These are phyloP conservation scores for Fusarium musae DNA, from an alignment of 2,329 filamentous ascomycete genomes.

Conservation along the genomic window DNA sequence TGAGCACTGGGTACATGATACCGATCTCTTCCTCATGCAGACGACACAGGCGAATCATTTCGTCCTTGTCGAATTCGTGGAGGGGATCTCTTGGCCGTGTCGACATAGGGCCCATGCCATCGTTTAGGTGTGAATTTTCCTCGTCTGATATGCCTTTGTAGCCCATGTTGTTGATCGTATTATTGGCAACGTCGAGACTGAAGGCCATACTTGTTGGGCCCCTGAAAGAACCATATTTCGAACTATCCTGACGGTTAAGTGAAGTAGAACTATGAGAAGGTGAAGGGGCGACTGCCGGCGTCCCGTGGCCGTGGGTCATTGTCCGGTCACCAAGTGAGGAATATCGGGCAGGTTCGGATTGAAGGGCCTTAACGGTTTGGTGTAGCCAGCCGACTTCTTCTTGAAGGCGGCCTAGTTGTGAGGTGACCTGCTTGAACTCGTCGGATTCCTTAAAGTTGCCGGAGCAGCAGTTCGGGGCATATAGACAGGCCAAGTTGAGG, in stretches of 20 bases:
- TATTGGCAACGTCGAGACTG: conserved; percentile 87
- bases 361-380: conserved; percentile 75
- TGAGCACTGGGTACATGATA: conserved; percentile 89
- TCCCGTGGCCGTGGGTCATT: conserved; percentile 49
- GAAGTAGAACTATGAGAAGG: conserved; percentile 55
- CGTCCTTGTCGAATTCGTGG: conserved; percentile 80
- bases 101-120: conserved; percentile 32
- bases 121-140: conserved; percentile 63
- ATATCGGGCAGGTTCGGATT: conserved; percentile 62
- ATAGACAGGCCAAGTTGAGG: conserved; percentile 73
- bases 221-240: conserved; percentile 74
- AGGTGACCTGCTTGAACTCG: conserved; percentile 85
- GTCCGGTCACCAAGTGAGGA: conserved; percentile 57
- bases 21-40: conserved; percentile 92
- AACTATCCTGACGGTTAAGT: conserved; percentile 55
- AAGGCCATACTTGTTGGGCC: conserved; percentile 89
- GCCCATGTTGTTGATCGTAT: conserved; percentile 88
- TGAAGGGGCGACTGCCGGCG: conserved; percentile 52
- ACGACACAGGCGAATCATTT: conserved; percentile 81
- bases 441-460: conserved; percentile 93
- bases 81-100: conserved; percentile 73
- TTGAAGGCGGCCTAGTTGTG: conserved; percentile 79
- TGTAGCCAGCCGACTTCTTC: conserved; percentile 85
- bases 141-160: conserved; percentile 74
- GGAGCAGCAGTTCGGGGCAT: conserved; percentile 73